Evolutionary conservation across 2,329 filamentous ascomycete genomes (phyloP), one percentile per base, ranked within the genome.

Genomic region (Alternaria angustiovoidea): DNA sequence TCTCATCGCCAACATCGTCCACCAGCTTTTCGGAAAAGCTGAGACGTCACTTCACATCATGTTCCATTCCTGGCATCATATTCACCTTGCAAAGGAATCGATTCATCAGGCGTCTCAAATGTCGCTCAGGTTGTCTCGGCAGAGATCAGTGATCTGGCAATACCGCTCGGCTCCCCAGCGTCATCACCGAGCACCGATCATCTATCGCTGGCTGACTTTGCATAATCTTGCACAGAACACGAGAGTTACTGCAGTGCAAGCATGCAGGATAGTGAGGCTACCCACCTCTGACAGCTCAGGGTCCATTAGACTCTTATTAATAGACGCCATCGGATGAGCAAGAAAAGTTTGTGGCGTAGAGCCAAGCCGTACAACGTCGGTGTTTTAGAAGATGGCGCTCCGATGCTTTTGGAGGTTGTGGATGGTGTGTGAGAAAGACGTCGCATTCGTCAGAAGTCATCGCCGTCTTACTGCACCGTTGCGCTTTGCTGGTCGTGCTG

Each of bases 81-180:
- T 47, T 36, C 34, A 26, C 28, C 46, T 44, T 48, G n/a, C n/a
- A 51, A 56, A 51, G 26, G 26, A 14, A 30, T 4, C 20, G 30
- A 14, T 26, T 26, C 24, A 24, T 20, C 18, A 34, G 24, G 32
- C 8, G 28, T 24, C 51, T 46, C 46, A 52, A 20, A 43, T 57
- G 32, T 18, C 32, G 46, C 14, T 30, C 41, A 20, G 14, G 8
- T 20, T 57, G 34, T 60, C 54, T 57, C 47, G 53, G 47, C 48
- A 41, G 26, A 36, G 11, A 32, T 38, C 22, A 42, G 22, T n/a
- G 39, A 56, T 44, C 57, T 20, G 20, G 16, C 26, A 51, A 16
- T 52, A 34, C 47, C 26, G 51, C 22, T 41, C 57, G 57, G 57
- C 57, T 60, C 57, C 57, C 57, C 57, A 60, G 39, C 7, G 28